Percentiles rank a stretch among this genome's conserved stretches.
Conservation (phyloP, 1,284 basidiomycete species). For the Fistulinella cinereoalba region DNA sequence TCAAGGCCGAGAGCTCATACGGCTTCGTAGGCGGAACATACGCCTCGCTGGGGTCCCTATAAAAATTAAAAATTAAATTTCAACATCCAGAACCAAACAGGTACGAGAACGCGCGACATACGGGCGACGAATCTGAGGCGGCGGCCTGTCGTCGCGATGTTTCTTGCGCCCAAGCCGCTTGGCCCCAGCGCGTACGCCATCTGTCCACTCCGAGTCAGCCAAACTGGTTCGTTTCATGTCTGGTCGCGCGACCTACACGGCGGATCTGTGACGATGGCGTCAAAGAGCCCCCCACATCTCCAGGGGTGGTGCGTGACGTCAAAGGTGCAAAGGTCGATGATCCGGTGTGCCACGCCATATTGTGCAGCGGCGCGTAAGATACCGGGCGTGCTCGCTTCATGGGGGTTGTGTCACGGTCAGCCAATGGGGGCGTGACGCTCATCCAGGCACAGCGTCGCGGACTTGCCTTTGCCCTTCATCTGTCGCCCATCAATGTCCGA, state of each 20-base stretch:
- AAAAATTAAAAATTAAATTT: too few species aligned
- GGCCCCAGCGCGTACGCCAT: slow-evolving; percentile 95
- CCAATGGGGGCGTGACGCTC: background rate
- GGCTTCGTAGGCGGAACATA: slow-evolving; percentile 89
- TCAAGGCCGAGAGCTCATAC: slow-evolving; percentile 88
- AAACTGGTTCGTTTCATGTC: background rate
- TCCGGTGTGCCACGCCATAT: slow-evolving; percentile 74
- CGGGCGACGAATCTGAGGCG: slow-evolving; percentile 40
- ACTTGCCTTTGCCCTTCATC: slow-evolving; percentile 83
- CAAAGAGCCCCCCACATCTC: slow-evolving; percentile 85
- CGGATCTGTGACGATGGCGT: slow-evolving; percentile 93
- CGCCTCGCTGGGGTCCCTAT: slow-evolving; percentile 44
- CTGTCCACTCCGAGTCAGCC: slow-evolving; percentile 37
- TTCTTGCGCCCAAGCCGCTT: slow-evolving; percentile 85
- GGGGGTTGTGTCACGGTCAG: background rate
- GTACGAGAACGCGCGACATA: too few species aligned
- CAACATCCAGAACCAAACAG: too few species aligned
- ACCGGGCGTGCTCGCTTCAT: slow-evolving; percentile 55
- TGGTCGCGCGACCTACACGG: slow-evolving; percentile 59
- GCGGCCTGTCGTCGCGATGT: slow-evolving; percentile 42
- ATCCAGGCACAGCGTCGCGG: background rate
- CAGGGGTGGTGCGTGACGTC: slow-evolving; percentile 90
- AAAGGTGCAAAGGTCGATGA: slow-evolving; percentile 86
- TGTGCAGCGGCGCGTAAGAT: slow-evolving; percentile 81
- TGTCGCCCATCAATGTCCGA: slow-evolving; percentile 98